Evolutionary conservation across 176 grass and related monocot genomes (phyloP), one percentile per base, ranked within the genome.

Genomic region (Tillandsia fasciculata): DNA sequence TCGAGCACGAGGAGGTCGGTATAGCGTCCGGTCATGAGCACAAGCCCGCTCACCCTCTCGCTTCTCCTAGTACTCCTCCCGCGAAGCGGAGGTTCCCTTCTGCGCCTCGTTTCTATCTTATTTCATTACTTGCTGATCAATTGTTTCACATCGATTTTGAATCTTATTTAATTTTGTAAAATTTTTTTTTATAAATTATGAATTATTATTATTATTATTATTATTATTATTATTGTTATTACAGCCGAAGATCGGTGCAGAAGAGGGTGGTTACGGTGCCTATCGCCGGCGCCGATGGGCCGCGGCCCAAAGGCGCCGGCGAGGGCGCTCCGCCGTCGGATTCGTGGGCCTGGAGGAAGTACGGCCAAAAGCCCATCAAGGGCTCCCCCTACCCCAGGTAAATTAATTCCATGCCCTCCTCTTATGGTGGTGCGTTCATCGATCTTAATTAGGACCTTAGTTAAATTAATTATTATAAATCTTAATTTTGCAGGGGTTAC

Each of bases 351-450:
- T 99, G 95, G 95, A 81, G 95, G 10, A 99, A 99, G 84, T 99
- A 99, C 12, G 95, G 95, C 52, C 95, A 99, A 90, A 99, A 99
- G 78, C 95, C 95, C 47, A 99, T 99, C 84, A 99, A 99, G 71
- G 95, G 95, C 67, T 99, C 95, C 13, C 94, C 95, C 51, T 94
- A 90, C 63, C 95, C 95, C 0, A 78, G 95, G 95, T 99, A 72
- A 11, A 4, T 67, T 42, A 42, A 15, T 42, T 2, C 8, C 10
- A 8, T 13, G 24, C 12, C 8, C 20, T 9, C 2, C 24, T 24
- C 24, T 24, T 24, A 1, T 24, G 24, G 24, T 24, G 7, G 29
- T 33, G 29, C 29, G 3, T 5, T 33, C 29, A 3, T 33, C 29
- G 3, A 3, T 0, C 29, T 33, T 33, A 33, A 33, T 33, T 33